Percentiles rank a stretch among this genome's conserved stretches.
Evolutionary conservation across 768 basidiomycete genomes (phyloP).

Genomic region (Pleurotus tuber-regium): DNA sequence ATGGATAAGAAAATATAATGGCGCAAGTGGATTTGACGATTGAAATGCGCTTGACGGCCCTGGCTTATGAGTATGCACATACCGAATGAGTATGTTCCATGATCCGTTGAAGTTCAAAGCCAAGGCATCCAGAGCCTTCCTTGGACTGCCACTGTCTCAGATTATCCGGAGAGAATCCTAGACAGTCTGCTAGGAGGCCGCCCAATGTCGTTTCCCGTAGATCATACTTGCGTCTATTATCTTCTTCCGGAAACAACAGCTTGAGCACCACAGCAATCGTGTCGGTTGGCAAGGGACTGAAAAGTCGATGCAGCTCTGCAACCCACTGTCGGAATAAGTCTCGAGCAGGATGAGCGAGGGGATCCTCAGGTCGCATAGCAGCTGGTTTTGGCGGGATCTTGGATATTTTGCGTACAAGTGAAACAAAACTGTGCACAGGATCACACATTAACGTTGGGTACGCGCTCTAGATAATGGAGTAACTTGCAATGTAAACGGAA

Average conservation of each 20-base stretch:
- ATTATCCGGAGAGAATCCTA: constrained; percentile 32
- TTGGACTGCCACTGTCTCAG: constrained; percentile 39
- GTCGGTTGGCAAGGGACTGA: constrained; percentile 46
- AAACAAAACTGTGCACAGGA: neutral
- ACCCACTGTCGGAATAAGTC: constrained; percentile 45
- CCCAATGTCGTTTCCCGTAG: constrained; percentile 67
- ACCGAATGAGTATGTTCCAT: constrained; percentile 40
- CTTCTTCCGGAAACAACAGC: constrained; percentile 84
- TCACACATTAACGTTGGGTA: neutral
- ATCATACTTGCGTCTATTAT: constrained; percentile 64
- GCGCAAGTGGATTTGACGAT: no score
- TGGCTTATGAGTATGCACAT: constrained; percentile 13
- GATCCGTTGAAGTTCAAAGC: constrained; percentile 55
- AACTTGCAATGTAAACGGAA: constrained; percentile 9
- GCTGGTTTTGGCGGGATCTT: neutral
- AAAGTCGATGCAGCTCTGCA: constrained; percentile 34
- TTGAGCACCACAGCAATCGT: constrained; percentile 64
- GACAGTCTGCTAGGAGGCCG: constrained; percentile 45
- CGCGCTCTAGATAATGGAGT: neutral
- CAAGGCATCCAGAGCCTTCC: constrained; percentile 63
- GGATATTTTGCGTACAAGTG: constrained; percentile 6
- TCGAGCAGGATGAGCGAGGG: neutral
- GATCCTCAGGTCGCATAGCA: neutral
- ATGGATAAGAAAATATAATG: no score
- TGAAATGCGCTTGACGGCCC: neutral